Evolutionary conservation across 192 early-diverging fungal genomes (phyloP), one percentile per base, ranked within the genome.

Genomic region (Powellomyces hirtus): DNA sequence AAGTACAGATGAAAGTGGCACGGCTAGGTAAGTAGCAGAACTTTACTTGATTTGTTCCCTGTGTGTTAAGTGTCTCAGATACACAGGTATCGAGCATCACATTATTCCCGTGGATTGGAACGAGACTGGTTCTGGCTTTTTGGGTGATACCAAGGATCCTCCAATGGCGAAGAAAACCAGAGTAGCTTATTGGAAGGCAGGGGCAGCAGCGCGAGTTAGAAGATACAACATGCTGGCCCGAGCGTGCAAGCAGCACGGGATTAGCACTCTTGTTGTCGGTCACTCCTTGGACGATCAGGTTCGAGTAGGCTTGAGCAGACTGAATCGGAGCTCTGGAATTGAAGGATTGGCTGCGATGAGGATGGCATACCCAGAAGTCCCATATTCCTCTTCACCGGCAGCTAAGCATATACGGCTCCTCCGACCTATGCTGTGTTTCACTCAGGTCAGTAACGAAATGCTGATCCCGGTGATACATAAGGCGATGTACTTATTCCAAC

Each of bases 201-300:
- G 0, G 11, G 30, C 10, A 20, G 42, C 46, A 24, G 57, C 57
- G 22, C 69, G 82, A 16, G 40, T 70, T 1, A 62, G 76, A 35
- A 65, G 80, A 10, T 76, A 78, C 38, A 74, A 60, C 20, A 53
- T 62, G 0, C 74, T 84, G 26, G 71, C 82, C 14, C 31, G 64
- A 53, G 58, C 62, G 18, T 82, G 80, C 46, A 38, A 69, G 31
- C 49, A 46, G 0, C 66, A 72, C 20, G 51, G 66, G n/a, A 81
- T 82, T 13, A 37, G 37, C n/a, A 65, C 72, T 34, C 46, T 84
- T 7, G 75, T 80, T 62, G 55, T 82, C 7, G 82, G 76, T 11
- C 76, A 81, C 55, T 72, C 76, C 42, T 37, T 75, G 0, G 72
- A 77, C 38, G 82, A 84, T 72, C 82, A 84, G 40, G 66, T 78